These are phyloP conservation scores for Smittium mucronatum DNA, from an alignment of 371 early-diverging fungal species.

Conservation along the genomic window DNA sequence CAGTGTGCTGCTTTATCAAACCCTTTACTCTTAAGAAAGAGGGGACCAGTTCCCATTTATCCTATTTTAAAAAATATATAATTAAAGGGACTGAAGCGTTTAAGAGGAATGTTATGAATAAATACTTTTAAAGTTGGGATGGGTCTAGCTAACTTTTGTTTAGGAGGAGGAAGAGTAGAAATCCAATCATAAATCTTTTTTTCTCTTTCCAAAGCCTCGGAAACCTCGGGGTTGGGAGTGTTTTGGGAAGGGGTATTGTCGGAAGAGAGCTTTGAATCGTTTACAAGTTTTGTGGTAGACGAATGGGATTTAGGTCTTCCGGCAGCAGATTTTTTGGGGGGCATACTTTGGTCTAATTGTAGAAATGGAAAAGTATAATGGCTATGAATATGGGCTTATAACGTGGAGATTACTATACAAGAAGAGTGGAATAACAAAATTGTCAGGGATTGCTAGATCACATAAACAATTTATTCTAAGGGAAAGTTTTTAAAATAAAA, in stretches of 20 bases:
- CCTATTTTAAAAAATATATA: conserved; percentile 38
- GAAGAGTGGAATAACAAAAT: too few species aligned
- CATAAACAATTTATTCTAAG: too few species aligned
- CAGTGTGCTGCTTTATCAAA: conserved; percentile 98
- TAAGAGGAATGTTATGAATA: neutral
- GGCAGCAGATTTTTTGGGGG: neutral
- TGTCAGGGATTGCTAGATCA: too few species aligned
- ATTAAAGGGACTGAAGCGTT: neutral
- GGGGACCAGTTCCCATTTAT: conserved; percentile 97
- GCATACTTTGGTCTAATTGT: too few species aligned
- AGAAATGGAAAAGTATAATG: too few species aligned
- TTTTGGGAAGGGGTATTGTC: neutral
- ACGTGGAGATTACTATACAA: too few species aligned
- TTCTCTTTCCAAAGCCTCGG: conserved; percentile 8
- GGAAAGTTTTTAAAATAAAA: too few species aligned
- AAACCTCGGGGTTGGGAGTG: neutral
- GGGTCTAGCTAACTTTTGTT: neutral
- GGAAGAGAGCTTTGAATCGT: too few species aligned
- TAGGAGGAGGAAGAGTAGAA: neutral
- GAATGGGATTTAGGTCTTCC: too few species aligned
- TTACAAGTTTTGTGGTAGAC: too few species aligned
- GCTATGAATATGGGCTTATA: too few species aligned
- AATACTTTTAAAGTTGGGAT: neutral
- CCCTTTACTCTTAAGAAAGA: conserved; percentile 97
- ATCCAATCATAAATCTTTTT: conserved; percentile 8